These are phyloP conservation scores for Dentiscutata heterogama DNA, from an alignment of 371 early-diverging fungal species.

Conservation along the genomic window DNA sequence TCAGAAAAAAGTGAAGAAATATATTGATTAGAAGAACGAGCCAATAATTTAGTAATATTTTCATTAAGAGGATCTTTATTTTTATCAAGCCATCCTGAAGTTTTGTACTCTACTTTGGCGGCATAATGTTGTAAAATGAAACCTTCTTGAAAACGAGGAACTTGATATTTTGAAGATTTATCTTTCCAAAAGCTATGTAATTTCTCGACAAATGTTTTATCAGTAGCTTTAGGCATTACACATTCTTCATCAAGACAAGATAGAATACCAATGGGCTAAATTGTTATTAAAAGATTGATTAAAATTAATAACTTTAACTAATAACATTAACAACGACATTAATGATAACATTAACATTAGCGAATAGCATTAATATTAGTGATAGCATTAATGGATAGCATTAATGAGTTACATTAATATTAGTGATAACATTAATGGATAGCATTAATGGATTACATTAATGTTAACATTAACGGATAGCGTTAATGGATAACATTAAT, in stretches of 20 bases:
- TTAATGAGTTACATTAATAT: no score
- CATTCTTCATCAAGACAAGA: slow-evolving; percentile 99
- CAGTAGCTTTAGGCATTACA: slow-evolving; percentile 98
- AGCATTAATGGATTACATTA: no score
- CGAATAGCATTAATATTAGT: no score
- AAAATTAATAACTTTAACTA: no score
- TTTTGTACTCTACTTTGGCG: slow-evolving; percentile 96
- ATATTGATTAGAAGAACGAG: slow-evolving; percentile 83
- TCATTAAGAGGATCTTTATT: slow-evolving; percentile 99
- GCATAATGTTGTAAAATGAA: slow-evolving; percentile 99
- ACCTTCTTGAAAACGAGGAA: slow-evolving; percentile 89
- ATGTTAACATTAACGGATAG: no score
- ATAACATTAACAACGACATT: not conserved
- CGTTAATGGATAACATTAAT: no score
- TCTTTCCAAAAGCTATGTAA: slow-evolving; percentile 90
- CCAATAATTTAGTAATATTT: slow-evolving; percentile 89
- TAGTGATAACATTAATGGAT: no score
- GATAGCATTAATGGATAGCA: no score
- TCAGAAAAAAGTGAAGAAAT: slow-evolving; percentile 87
- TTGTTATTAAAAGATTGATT: not conserved
- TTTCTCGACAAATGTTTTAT: slow-evolving; percentile 97
- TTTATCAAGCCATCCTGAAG: slow-evolving; percentile 98
- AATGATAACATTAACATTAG: not conserved
- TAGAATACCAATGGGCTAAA: slow-evolving; percentile 96
- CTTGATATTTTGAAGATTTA: slow-evolving; percentile 89